Conservation (phyloP, 768 basidiomycete species). For the Trametes gibbosa region DNA sequence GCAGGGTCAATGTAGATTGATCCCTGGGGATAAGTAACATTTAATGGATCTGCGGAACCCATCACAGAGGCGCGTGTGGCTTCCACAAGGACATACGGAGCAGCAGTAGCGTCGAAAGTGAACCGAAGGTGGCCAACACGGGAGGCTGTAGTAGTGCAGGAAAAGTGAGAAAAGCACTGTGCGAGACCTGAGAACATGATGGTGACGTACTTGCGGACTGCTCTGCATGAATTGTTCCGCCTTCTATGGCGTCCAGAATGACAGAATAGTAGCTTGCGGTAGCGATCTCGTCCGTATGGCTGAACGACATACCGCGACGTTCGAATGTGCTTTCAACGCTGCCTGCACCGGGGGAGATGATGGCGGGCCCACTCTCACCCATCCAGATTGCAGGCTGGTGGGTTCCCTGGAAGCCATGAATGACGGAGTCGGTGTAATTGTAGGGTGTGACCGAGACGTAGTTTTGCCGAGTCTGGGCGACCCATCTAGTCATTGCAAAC, state of each 20-base stretch:
- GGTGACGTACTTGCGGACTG: constrained; percentile 56
- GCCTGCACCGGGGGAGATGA: constrained; percentile 57
- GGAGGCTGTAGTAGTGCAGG: constrained; percentile 52
- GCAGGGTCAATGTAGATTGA: constrained; percentile 43
- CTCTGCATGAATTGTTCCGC: constrained; percentile 50
- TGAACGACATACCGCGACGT: constrained; percentile 53
- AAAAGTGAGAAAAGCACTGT: too few relatives aligned
- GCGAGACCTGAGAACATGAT: constrained; percentile 1
- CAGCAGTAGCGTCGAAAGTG: constrained; percentile 46
- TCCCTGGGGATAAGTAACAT: constrained; percentile 55
- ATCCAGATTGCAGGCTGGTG: constrained; percentile 90
- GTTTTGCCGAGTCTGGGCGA: constrained; percentile 74
- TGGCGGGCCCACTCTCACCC: constrained; percentile 70
- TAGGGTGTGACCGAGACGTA: constrained; percentile 73
- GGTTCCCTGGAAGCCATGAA: constrained; percentile 73
- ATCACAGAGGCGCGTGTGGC: constrained; percentile 61
- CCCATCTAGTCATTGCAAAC: constrained; percentile 86
- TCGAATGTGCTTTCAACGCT: constrained; percentile 53
- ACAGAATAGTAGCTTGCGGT: constrained; percentile 57
- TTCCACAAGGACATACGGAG: constrained; percentile 65
- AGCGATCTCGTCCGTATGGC: constrained; percentile 49
- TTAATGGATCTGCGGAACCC: constrained; percentile 46
- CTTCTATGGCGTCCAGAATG: constrained; percentile 45
- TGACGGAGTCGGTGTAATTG: constrained; percentile 54
- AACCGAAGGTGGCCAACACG: constrained; percentile 74